Evolutionary conservation across 306 rosid species (phyloP), one percentile per base, ranked within the genome.

Genomic region (Styphnolobium japonicum): DNA sequence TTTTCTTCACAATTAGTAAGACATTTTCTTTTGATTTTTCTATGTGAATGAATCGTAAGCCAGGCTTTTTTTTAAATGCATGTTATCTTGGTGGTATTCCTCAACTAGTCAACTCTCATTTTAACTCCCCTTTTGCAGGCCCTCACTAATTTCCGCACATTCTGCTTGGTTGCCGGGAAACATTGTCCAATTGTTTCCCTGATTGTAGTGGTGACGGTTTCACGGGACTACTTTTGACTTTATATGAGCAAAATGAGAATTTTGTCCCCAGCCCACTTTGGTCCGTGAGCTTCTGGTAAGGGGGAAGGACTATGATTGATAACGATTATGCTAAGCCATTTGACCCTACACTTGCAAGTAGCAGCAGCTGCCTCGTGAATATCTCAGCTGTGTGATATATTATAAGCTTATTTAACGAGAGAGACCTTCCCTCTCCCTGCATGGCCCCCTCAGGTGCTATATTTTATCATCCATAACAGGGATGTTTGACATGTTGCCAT

Each of bases 171-270:
- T 79, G 37, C 15, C 43, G 70, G 21, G 39, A 67, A 72, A 67
- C 42, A n/a, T 16, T 57, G 80, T 75, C 82, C 31, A 27, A 14
- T 42, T 75, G 42, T 69, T 67, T 40, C 78, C 84, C 66, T 53
- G 69, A 34, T 64, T 84, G 25, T 19, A 37, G 80, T 80, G 66
- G 66, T 57, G 71, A 79, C 52, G 61, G 69, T 80, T 84, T 86
- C 90, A 85, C 81, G 81, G 83, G 83, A 73, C 46, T 39, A 23
- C 75, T 67, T 79, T 81, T 89, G 87, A 84, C 87, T 81, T 68
- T 23, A 49, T 29, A 2, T 5, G 10, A 78, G 55, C 68, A 87
- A 63, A 83, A 81, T 64, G 52, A 79, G 46, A 64, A 49, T 51
- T 69, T 71, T 82, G 83, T 76, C 90, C 15, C 58, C 6, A 73